Evolutionary conservation across 2,329 filamentous ascomycete species (phyloP).

Genomic region (Colletotrichum sp.): DNA sequence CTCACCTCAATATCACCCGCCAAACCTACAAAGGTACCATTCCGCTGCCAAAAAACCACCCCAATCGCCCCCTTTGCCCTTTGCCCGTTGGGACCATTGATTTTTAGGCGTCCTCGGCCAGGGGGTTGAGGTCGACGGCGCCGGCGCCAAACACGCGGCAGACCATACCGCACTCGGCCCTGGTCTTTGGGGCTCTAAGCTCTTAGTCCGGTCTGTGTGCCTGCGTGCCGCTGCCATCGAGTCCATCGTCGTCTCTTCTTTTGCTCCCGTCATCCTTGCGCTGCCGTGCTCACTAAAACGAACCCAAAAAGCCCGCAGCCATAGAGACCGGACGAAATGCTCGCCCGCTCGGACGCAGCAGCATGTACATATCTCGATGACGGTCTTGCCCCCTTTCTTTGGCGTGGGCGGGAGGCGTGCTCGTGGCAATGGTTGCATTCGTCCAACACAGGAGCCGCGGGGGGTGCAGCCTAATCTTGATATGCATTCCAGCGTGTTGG

Average conservation of each 20-base stretch:
- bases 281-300: neutral
- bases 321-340: neutral
- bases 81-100: slow-evolving; percentile 6
- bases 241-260: neutral
- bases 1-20: neutral
- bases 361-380: neutral
- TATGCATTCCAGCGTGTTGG: neutral
- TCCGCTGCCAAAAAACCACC: neutral
- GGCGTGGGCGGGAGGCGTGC: neutral
- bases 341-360: neutral
- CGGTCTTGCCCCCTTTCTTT: neutral
- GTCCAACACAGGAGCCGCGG: neutral
- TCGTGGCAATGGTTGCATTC: neutral
- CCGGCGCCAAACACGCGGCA: slow-evolving; percentile 6
- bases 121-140: neutral
- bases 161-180: neutral
- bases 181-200: neutral
- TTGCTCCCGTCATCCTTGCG: neutral
- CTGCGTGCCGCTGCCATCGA: neutral
- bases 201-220: neutral
- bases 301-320: neutral
- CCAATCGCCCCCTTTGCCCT: neutral
- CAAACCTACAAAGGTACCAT: neutral
- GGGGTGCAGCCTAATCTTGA: neutral
- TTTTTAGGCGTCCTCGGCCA: neutral